phyloP scores from a whole-genome alignment of 2,329 filamentous ascomycete species.

The Epichloe brachyelytri region DNA sequence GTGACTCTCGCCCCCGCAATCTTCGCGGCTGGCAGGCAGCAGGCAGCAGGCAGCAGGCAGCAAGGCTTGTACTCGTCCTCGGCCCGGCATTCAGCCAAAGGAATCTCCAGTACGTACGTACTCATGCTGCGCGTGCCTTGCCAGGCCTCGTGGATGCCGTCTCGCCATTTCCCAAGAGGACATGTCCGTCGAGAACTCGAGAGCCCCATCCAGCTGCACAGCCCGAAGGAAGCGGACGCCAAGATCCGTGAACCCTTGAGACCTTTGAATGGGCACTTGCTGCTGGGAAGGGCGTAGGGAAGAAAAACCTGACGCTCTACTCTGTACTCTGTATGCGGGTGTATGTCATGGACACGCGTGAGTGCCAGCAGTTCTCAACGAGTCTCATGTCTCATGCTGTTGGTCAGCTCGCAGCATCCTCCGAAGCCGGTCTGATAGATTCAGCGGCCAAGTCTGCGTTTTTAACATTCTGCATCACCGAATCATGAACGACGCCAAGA shows the following conservation, averaged over 20 bases:
- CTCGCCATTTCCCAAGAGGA: conserved; percentile 9
- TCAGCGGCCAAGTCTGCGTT: conserved; percentile 45
- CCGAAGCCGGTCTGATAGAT: conserved; percentile 34
- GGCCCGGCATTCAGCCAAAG: too few species aligned
- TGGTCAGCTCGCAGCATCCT: conserved; percentile 13
- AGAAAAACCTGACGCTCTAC: conserved; percentile 5
- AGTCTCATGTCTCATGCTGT: conserved; percentile 25
- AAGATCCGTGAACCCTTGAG: conserved; percentile 15
- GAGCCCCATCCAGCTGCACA: conserved; percentile 16
- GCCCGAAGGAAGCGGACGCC: conserved; percentile 16
- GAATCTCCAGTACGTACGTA: neutral
- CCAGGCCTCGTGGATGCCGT: neutral
- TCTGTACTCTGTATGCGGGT: conserved; percentile 19
- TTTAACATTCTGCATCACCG: conserved; percentile 43
- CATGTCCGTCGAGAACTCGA: conserved; percentile 7
- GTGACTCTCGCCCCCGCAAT: neutral
- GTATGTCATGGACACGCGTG: conserved; percentile 38
- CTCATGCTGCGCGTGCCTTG: too few species aligned
- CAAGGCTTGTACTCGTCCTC: too few species aligned
- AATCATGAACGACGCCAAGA: conserved; percentile 29
- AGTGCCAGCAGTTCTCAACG: conserved; percentile 26
- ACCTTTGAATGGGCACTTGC: conserved; percentile 18
- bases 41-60: neutral
- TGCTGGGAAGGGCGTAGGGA: conserved; percentile 18
- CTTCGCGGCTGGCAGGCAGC: neutral